Base-by-base conservation (phyloP, 371 early-diverging fungal species). In the Circinella minor region DNA sequence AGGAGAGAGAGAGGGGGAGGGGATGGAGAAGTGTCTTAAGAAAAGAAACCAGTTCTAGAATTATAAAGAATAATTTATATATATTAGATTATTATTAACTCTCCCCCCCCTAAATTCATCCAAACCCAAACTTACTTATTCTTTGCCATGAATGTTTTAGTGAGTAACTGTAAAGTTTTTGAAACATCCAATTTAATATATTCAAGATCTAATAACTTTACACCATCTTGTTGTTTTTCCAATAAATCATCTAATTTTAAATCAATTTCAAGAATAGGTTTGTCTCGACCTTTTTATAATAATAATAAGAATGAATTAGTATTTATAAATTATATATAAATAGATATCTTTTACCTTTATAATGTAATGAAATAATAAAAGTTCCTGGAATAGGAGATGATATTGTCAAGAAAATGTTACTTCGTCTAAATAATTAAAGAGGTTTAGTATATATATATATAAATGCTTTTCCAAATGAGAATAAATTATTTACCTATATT, bases 201-300 rank as follows among this genome's bases (percentile, higher is more conserved):
- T 79, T 97, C 96, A 8, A 97, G 87, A 77, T 97, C 97, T 48
- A 98, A 77, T 37, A 89, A 74, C 47, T 90, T 84, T 3, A 94
- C 88, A 46, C 95, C 93, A 67, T 94, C 91, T 77, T 95, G 95
- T 88, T 98, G 96, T 90, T 95, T 95, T 78, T 96, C 97, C 61
- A 97, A 82, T 68, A 97, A 77, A 78, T 97, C 98, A 74, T 98
- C 98, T 61, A 98, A 78, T 68, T 95, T 94, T 66, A 98, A 84
- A 78, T 96, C 96, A 90, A 98, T 95, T 78, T 96, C 96, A 68
- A 98, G 76, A 39, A 98, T 94, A 0, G 98, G 93, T 70, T 94
- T 94, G 57, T 96, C 97, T 20, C 98, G 89, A 36, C 81, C 92
- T 80, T 47, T 47, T 3, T n/a, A n/a, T n/a, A n/a, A 11, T 47